Evolutionary conservation across 2,329 filamentous ascomycete species (phyloP).

Genomic region (Pseudocercospora fuligena): DNA sequence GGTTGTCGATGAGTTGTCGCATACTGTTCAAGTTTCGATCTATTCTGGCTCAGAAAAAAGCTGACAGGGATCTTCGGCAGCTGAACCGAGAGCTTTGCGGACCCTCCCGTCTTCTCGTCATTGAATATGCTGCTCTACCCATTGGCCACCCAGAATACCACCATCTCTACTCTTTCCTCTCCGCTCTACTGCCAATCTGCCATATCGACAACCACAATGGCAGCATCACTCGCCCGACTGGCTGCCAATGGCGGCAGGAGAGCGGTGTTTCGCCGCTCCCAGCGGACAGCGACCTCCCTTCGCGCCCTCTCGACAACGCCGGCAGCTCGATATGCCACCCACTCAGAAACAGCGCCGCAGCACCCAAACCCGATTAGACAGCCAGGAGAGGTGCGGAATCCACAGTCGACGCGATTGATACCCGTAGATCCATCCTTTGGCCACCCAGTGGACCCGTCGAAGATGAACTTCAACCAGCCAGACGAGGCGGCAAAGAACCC

Average conservation of each 20-base stretch:
- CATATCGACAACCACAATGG: slow-evolving; percentile 59
- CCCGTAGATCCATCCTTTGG: slow-evolving; percentile 69
- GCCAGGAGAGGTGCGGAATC: slow-evolving; percentile 26
- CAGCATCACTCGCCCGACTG: slow-evolving; percentile 72
- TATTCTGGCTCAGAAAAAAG: slow-evolving; percentile 7
- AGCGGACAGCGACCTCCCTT: slow-evolving; percentile 39
- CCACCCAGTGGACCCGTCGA: slow-evolving; percentile 51
- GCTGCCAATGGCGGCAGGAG: slow-evolving; percentile 68
- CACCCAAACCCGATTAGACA: slow-evolving; percentile 21
- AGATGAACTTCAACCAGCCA: slow-evolving; percentile 50
- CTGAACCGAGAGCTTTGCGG: slow-evolving; percentile 8
- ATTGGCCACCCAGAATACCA: slow-evolving; percentile 22
- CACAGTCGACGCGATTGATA: slow-evolving; percentile 59
- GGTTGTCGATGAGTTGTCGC: background rate
- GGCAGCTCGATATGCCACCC: slow-evolving; percentile 66
- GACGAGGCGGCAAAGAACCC: slow-evolving; percentile 53
- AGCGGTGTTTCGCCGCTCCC: slow-evolving; percentile 39
- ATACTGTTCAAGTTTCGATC: background rate
- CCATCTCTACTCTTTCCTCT: slow-evolving; percentile 11
- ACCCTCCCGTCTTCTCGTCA: slow-evolving; percentile 8
- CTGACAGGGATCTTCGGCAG: slow-evolving; percentile 14
- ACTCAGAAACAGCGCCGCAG: slow-evolving; percentile 41
- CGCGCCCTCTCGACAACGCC: slow-evolving; percentile 70
- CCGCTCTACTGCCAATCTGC: slow-evolving; percentile 24
- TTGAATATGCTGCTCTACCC: slow-evolving; percentile 11